Percentiles rank a stretch among this genome's conserved stretches.
Evolutionary conservation across 1,284 basidiomycete species (phyloP).

Genomic region (Naganishia sp.): DNA sequence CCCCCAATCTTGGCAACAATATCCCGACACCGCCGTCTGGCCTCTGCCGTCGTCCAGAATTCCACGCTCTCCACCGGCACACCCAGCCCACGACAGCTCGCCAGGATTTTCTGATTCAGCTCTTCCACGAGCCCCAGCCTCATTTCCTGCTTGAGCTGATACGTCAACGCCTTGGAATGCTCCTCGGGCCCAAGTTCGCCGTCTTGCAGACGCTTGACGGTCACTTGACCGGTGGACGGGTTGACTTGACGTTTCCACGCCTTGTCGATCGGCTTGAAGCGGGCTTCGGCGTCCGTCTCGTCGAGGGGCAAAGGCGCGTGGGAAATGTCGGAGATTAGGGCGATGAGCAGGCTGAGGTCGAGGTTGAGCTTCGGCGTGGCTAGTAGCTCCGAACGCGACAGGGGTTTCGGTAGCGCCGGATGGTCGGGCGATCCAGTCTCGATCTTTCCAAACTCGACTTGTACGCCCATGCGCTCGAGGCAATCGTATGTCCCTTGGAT

Average conservation of each 20-base stretch:
- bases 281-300: conserved; percentile 59
- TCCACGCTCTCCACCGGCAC: conserved; percentile 51
- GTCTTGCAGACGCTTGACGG: conserved; percentile 31
- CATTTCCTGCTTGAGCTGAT: conserved; percentile 73
- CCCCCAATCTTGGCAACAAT: conserved; percentile 33
- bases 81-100: neutral
- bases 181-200: conserved; percentile 52
- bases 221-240: conserved; percentile 4
- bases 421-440: conserved; percentile 17
- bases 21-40: conserved; percentile 51
- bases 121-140: conserved; percentile 65
- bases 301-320: conserved; percentile 67
- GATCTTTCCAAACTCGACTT: conserved; percentile 67
- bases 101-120: conserved; percentile 31
- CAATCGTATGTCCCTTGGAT: conserved; percentile 63
- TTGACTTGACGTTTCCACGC: conserved; percentile 43
- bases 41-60: conserved; percentile 78
- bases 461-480: conserved; percentile 65
- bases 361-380: conserved; percentile 69
- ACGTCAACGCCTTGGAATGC: conserved; percentile 65
- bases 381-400: conserved; percentile 36
- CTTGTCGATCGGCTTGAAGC: conserved; percentile 64
- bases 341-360: conserved; percentile 77
- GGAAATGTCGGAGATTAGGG: conserved; percentile 76
- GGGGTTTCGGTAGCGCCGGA: neutral